phyloP scores from a whole-genome alignment of 2,329 filamentous ascomycete genomes.

The Penicillium occitanis region DNA sequence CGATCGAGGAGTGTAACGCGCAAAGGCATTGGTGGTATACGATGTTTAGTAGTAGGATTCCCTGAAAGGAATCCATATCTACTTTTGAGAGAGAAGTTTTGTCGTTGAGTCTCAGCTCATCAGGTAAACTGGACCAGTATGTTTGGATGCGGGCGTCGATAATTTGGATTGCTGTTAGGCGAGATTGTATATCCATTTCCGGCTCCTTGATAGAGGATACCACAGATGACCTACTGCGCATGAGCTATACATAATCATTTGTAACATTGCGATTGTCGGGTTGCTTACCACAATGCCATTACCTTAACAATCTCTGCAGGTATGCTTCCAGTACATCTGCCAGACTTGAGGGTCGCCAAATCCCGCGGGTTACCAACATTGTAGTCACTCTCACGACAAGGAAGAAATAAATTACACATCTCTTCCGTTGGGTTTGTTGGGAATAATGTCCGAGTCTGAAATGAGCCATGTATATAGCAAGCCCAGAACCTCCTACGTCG shows the following conservation, averaged over 20 bases:
- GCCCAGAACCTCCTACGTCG: not conserved
- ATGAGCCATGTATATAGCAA: not conserved
- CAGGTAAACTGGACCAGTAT: not conserved
- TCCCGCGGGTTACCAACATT: not conserved
- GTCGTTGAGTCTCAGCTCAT: not conserved
- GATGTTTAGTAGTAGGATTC: not conserved
- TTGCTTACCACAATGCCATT: not conserved
- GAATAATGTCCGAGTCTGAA: not conserved
- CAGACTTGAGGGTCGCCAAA: not conserved
- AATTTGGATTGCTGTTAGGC: not conserved
- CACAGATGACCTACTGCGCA: not conserved
- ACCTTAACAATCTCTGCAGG: not conserved
- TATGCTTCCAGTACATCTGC: not conserved
- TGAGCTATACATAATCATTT: no score
- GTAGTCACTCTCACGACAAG: not conserved
- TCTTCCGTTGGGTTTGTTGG: not conserved
- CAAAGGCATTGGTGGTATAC: not conserved
- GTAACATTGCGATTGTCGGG: no score
- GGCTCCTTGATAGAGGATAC: not conserved
- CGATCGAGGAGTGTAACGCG: not conserved
- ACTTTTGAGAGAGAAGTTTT: not conserved
- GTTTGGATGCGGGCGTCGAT: not conserved
- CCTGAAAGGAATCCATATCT: not conserved
- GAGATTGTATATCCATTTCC: not conserved
- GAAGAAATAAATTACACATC: not conserved